Evolutionary conservation across 805 yeast genomes (phyloP).

Genomic region (Nakazawaea populi): DNA sequence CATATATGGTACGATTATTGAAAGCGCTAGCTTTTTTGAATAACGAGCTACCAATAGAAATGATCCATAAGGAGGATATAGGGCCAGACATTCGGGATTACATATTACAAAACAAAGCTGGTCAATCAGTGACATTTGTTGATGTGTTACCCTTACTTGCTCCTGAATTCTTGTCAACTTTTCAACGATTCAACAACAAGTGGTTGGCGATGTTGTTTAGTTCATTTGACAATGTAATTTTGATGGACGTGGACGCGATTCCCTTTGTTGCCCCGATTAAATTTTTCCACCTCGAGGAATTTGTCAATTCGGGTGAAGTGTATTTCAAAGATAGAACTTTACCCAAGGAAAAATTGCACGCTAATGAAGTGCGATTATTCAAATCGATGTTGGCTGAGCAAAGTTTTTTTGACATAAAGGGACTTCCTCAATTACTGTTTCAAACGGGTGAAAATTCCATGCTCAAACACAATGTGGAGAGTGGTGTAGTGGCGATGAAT

Average conservation of each 20-base stretch:
- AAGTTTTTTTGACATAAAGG: neutral
- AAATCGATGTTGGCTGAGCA: conserved; percentile 17
- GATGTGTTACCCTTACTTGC: conserved; percentile 24
- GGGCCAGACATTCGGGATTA: conserved; percentile 24
- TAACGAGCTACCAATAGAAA: conserved; percentile 43
- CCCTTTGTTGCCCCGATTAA: conserved; percentile 27
- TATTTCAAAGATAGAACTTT: conserved; percentile 42
- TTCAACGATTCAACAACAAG: conserved; percentile 31
- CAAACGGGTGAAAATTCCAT: conserved; percentile 12
- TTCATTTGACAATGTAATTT: conserved; percentile 48
- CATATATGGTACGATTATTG: conserved; percentile 13
- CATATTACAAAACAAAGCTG: conserved; percentile 11
- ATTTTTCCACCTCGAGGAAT: conserved; percentile 29
- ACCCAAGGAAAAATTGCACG: conserved; percentile 27
- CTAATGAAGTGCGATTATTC: conserved; percentile 32
- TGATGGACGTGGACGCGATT: conserved; percentile 49
- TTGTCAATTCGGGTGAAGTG: conserved; percentile 28
- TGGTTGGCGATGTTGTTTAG: conserved; percentile 53
- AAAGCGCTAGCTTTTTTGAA: conserved; percentile 42
- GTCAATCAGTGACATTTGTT: conserved; percentile 24
- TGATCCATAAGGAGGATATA: conserved; percentile 37
- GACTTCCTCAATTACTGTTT: neutral
- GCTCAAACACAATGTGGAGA: conserved; percentile 38
- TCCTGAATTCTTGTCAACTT: conserved; percentile 18
- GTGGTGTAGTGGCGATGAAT: conserved; percentile 43